phyloP scores from a whole-genome alignment of 306 rosid species.

The Adenanthera pavonina region DNA sequence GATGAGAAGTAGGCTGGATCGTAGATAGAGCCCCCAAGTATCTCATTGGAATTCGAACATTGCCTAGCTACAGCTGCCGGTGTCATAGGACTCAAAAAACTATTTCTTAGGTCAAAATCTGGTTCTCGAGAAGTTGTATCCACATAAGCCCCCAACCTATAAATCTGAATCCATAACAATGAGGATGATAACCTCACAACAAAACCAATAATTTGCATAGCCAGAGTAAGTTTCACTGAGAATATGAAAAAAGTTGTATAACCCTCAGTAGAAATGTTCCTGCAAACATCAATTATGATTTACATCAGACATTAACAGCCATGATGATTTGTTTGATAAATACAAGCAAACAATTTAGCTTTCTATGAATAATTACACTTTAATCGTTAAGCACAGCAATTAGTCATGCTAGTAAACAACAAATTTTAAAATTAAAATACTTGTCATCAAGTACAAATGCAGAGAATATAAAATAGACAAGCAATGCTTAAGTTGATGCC shows the following conservation, averaged over 20 bases:
- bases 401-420: slow-evolving; percentile 18
- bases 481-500: background rate
- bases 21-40: slow-evolving; percentile 89
- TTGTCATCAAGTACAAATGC: background rate
- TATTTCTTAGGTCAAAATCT: slow-evolving; percentile 75
- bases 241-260: slow-evolving; percentile 60
- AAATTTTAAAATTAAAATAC: background rate
- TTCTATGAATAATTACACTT: slow-evolving; percentile 8
- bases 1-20: slow-evolving; percentile 85
- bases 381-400: background rate
- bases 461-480: background rate
- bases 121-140: slow-evolving; percentile 64
- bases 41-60: slow-evolving; percentile 77
- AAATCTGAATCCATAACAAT: slow-evolving; percentile 92
- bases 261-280: slow-evolving; percentile 64
- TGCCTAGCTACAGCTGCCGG: slow-evolving; percentile 68
- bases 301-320: slow-evolving; percentile 32
- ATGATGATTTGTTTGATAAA: slow-evolving; percentile 27
- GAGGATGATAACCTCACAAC: slow-evolving; percentile 78
- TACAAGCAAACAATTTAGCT: slow-evolving; percentile 13
- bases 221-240: slow-evolving; percentile 86
- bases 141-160: slow-evolving; percentile 80
- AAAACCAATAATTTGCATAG: slow-evolving; percentile 78
- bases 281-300: slow-evolving; percentile 50
- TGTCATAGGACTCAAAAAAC: slow-evolving; percentile 83